These are phyloP conservation scores for Citrullus amarus DNA, from an alignment of 306 rosid species.

Conservation along the genomic window DNA sequence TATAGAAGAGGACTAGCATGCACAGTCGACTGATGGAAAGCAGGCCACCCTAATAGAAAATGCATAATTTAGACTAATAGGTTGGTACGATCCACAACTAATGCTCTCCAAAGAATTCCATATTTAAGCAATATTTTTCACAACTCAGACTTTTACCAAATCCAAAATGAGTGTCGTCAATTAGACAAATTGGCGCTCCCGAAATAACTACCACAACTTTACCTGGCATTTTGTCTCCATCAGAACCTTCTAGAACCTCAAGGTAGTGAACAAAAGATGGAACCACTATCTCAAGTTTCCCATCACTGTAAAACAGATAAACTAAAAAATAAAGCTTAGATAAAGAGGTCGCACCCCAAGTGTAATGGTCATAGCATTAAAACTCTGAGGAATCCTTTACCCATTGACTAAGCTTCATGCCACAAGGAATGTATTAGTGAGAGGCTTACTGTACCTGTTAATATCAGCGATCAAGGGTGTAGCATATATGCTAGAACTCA, in stretches of 20 bases:
- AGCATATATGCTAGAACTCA: conserved; percentile 92
- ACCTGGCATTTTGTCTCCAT: conserved; percentile 98
- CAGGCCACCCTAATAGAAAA: conserved; percentile 88
- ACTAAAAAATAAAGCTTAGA: not conserved
- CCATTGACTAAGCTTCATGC: not conserved
- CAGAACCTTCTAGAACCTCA: conserved; percentile 92
- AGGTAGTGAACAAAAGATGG: conserved; percentile 97
- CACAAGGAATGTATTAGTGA: not conserved
- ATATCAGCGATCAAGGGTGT: conserved; percentile 90
- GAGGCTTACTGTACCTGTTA: conserved; percentile 47
- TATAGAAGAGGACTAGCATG: conserved; percentile 87
- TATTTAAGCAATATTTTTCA: not conserved
- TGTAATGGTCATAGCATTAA: not conserved
- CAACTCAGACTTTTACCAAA: not conserved
- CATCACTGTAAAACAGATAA: conserved; percentile 56
- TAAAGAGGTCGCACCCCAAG: not conserved
- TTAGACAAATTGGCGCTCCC: not conserved
- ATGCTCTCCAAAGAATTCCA: not conserved
- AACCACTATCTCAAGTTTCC: conserved; percentile 90
- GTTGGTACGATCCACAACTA: not conserved
- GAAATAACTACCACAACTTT: not conserved
- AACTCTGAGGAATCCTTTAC: not conserved
- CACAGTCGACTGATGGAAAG: conserved; percentile 97
- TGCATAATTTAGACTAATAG: not conserved
- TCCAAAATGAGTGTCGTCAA: not conserved